A percentile compares a stretch with the other conserved stretches of the same genome.
Evolutionary conservation across 768 basidiomycete genomes (phyloP).

Genomic region (Suillus fuscotomentosus): DNA sequence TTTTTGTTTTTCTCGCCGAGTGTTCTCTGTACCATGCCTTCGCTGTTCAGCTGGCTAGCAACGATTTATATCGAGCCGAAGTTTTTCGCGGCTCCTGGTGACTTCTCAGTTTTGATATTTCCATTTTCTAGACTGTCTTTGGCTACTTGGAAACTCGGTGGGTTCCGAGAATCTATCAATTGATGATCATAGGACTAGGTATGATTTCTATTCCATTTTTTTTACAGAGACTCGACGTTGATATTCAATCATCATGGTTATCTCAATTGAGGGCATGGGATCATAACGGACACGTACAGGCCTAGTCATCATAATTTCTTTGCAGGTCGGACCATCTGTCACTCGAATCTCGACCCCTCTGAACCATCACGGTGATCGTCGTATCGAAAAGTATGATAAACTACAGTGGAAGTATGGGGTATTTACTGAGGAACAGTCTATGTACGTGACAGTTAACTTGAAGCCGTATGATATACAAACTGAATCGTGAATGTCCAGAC

Average conservation of each 20-base stretch:
- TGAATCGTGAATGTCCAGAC: neutral
- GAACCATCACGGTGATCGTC: neutral
- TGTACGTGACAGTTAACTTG: neutral
- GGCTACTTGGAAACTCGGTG: neutral
- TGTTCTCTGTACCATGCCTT: neutral
- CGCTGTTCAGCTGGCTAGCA: neutral
- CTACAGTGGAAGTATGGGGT: neutral
- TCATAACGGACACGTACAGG: neutral
- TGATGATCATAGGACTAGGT: neutral
- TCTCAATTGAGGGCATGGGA: neutral
- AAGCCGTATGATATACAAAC: neutral
- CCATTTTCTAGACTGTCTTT: neutral
- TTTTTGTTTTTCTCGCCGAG: neutral
- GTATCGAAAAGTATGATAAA: neutral
- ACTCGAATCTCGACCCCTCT: neutral
- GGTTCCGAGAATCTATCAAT: neutral
- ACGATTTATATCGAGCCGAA: neutral
- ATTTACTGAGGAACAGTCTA: neutral
- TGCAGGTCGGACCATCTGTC: neutral
- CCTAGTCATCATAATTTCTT: neutral
- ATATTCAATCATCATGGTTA: neutral
- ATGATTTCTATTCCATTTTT: neutral
- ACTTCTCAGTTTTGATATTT: neutral
- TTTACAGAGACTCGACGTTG: neutral
- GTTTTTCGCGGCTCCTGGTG: neutral